Base-by-base conservation (phyloP, 306 rosid genomes). In the Pyrus communis region DNA sequence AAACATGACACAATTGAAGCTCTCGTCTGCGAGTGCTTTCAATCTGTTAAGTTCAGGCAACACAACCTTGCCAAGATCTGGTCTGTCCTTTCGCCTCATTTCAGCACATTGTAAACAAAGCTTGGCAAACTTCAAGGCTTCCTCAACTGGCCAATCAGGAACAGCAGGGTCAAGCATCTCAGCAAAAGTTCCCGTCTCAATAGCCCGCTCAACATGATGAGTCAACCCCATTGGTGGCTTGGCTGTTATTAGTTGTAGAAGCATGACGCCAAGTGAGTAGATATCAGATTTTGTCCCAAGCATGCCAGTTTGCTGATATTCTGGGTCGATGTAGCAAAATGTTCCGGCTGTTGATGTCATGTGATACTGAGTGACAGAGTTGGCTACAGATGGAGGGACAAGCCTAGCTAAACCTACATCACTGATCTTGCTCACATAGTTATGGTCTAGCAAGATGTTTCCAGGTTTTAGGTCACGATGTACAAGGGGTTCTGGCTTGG, bases 281-380 rank as follows among this genome's bases (percentile, higher is more conserved):
- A 77, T 70, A 70, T 77, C 81, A 58, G 81, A 77, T 60, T 77
- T 77, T 17, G 67, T 77, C 49, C 81, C 76, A 3, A 77, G 81
- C 69, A 77, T 27, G 11, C 81, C 81, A 3, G 54, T 75, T n/a
- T 75, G 79, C 54, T 75, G 79, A 22, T 75, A 51, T 46, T 75
- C 79, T 10, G 79, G 81, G 23, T 77, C 70, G 17, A 77, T 77
- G n/a, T 77, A 77, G 58, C 81, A 77, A 33, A 77, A 69, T 23
- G 81, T 77, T 69, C 81, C 76, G 7, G 81, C 81, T 7, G 81
- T 77, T 57, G 81, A 78, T 60, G 81, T 78, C 81, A 78, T 70
- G 23, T 63, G 75, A 33, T 78, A 70, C 54, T 78, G 81, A 40
- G 81, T 77, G 73, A 70, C 64, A 5, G 61, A 4, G 60, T 78